Percentiles rank a stretch among this genome's conserved stretches.
Conservation (phyloP, 176 grass and related monocot species). For the Chrysopogon serrulatus region DNA sequence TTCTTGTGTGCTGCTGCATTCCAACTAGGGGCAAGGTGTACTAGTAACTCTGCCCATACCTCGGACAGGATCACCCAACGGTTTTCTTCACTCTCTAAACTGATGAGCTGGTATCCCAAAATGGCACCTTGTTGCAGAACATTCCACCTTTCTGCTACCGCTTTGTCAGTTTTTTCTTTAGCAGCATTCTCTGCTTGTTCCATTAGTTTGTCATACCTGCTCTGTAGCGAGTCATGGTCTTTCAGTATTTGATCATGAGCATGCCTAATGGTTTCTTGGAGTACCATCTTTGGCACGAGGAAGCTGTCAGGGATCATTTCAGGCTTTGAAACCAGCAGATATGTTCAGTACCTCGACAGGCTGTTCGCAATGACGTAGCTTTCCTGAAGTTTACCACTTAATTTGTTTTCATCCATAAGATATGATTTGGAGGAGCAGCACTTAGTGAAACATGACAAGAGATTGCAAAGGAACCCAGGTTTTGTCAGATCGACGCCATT, state of each 20-base stretch:
- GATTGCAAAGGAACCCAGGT: not conserved
- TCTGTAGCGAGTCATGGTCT: not conserved
- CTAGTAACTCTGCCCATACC: not conserved
- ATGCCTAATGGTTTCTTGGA: not conserved
- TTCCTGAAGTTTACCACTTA: not conserved
- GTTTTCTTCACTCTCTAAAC: not conserved
- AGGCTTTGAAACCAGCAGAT: slow-evolving; percentile 28
- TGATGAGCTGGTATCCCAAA: not conserved
- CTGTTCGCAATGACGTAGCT: slow-evolving; percentile 15
- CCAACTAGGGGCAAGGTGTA: slow-evolving; percentile 2
- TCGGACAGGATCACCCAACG: not conserved
- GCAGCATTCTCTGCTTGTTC: not conserved
- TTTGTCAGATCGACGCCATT: not conserved
- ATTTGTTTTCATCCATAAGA: not conserved
- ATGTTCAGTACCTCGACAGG: slow-evolving; percentile 53
- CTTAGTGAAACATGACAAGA: not conserved
- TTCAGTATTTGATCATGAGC: not conserved
- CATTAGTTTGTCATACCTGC: not conserved
- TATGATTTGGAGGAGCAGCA: not conserved
- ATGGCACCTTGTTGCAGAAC: not conserved
- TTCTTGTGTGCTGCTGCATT: not conserved
- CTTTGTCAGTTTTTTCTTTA: not conserved
- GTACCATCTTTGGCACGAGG: not conserved
- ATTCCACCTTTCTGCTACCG: not conserved
- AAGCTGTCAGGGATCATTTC: slow-evolving; percentile 28